phyloP scores from a whole-genome alignment of 352 stramenopile species.

The Thalassiosira exigua region DNA sequence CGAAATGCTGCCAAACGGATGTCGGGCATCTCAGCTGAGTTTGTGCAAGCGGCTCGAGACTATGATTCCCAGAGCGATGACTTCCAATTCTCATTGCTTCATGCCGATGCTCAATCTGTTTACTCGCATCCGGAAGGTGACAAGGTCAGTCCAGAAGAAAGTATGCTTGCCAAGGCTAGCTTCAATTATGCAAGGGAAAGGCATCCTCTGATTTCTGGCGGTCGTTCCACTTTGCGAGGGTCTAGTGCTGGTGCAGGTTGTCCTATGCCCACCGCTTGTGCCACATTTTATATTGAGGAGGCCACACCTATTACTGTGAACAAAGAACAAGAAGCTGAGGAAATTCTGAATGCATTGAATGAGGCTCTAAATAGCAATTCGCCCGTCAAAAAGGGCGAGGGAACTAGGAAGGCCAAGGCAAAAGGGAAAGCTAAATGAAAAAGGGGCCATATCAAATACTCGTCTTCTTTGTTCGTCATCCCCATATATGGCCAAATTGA shows the following conservation, averaged over 20 bases:
- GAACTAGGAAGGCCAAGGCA: too few relatives aligned
- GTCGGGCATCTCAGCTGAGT: slow-evolving; percentile 14
- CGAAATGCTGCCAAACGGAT: slow-evolving; percentile 8
- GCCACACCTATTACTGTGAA: too few relatives aligned
- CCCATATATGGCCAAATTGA: too few relatives aligned
- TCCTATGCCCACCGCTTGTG: background rate
- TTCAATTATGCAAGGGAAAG: slow-evolving; percentile 25
- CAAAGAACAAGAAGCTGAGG: too few relatives aligned
- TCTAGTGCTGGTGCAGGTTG: background rate
- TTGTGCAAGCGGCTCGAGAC: background rate
- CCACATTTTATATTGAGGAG: background rate
- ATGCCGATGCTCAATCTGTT: slow-evolving; percentile 14
- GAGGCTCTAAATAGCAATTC: too few relatives aligned
- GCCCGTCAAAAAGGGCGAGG: too few relatives aligned
- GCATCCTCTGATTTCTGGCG: slow-evolving; percentile 18
- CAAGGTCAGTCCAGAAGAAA: slow-evolving; percentile 5
- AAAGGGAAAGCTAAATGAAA: too few relatives aligned
- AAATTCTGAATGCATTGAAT: too few relatives aligned
- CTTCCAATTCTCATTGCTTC: slow-evolving; percentile 22
- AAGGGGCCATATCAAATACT: too few relatives aligned
- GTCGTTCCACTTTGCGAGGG: background rate
- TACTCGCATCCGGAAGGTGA: slow-evolving; percentile 13
- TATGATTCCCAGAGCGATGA: slow-evolving; percentile 28
- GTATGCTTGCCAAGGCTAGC: slow-evolving; percentile 17
- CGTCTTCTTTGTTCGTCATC: too few relatives aligned